A percentile compares a stretch with the other conserved stretches of the same genome.
These are phyloP conservation scores for Neurospora discreta DNA, from an alignment of 495 filamentous ascomycete species.

Conservation along the genomic window DNA sequence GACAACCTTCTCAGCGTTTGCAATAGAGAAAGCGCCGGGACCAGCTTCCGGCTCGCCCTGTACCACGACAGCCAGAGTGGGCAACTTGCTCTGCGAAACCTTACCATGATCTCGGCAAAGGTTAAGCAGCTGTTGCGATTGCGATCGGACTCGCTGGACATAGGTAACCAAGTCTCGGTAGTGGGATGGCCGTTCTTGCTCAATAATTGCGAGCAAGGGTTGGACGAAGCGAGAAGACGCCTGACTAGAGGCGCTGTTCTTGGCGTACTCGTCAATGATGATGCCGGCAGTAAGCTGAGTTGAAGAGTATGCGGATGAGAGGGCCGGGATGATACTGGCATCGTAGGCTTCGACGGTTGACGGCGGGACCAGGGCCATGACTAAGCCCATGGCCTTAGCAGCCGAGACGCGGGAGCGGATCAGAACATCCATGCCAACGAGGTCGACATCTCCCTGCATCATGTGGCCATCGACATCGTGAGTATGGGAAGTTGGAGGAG, in stretches of 20 bases:
- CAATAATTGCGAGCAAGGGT: conserved; percentile 59
- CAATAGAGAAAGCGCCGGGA: conserved; percentile 79
- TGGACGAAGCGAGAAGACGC: conserved; percentile 38
- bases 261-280: conserved; percentile 82
- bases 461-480: conserved; percentile 98
- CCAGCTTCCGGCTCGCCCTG: conserved; percentile 88
- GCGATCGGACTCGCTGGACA: conserved; percentile 75
- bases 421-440: conserved; percentile 80
- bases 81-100: conserved; percentile 59
- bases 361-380: conserved; percentile 52
- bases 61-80: conserved; percentile 72
- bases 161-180: conserved; percentile 85
- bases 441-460: conserved; percentile 91
- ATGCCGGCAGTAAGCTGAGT: conserved; percentile 76
- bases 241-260: conserved; percentile 32
- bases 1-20: conserved; percentile 76
- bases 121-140: conserved; percentile 80
- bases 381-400: conserved; percentile 68
- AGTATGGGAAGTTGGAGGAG: conserved; percentile 44
- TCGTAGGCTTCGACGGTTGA: conserved; percentile 41
- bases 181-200: conserved; percentile 64
- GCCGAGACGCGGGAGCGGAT: conserved; percentile 81
- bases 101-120: conserved; percentile 80
- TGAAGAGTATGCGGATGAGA: conserved; percentile 63
- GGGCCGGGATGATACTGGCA: conserved; percentile 44